Conservation (phyloP, 1,284 basidiomycete genomes). For the Anthracocystis setariae region DNA sequence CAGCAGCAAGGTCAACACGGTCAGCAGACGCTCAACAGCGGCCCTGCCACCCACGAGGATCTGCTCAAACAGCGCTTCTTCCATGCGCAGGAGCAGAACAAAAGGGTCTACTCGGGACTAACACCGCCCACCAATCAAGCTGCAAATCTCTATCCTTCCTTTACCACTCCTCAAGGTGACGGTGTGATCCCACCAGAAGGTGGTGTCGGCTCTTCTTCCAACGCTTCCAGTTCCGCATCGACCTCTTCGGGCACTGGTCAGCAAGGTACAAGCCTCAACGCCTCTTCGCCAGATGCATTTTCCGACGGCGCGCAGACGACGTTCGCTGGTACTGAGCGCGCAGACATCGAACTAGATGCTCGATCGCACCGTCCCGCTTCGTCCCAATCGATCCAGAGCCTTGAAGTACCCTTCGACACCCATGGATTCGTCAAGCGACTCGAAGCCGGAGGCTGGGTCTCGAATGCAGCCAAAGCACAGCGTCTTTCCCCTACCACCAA, state of each 20-base stretch:
- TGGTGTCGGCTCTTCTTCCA: neutral
- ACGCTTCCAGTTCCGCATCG: slow-evolving; percentile 8
- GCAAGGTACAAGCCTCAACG: slow-evolving; percentile 8
- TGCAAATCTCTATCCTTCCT: slow-evolving; percentile 39
- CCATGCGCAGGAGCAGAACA: slow-evolving; percentile 57
- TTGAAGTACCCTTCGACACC: slow-evolving; percentile 62
- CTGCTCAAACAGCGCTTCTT: slow-evolving; percentile 59
- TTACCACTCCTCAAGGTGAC: slow-evolving; percentile 27
- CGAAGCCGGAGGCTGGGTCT: slow-evolving; percentile 57
- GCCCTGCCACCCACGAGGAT: slow-evolving; percentile 43
- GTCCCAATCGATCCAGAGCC: slow-evolving; percentile 35
- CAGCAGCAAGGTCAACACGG: neutral
- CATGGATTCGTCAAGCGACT: slow-evolving; percentile 60
- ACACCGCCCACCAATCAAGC: slow-evolving; percentile 27
- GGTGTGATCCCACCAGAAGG: slow-evolving; percentile 12
- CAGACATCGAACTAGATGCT: slow-evolving; percentile 27
- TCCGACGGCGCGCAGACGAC: slow-evolving; percentile 11
- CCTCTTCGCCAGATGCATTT: slow-evolving; percentile 13
- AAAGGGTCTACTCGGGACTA: slow-evolving; percentile 35
- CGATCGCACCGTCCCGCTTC: slow-evolving; percentile 27
- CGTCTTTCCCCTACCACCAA: slow-evolving; percentile 14
- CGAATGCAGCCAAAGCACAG: slow-evolving; percentile 16
- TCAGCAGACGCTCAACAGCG: slow-evolving; percentile 10
- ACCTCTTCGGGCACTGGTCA: slow-evolving; percentile 14
- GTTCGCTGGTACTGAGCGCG: neutral